phyloP scores from a whole-genome alignment of 805 yeast species.

The Suhomyces pyralidae region DNA sequence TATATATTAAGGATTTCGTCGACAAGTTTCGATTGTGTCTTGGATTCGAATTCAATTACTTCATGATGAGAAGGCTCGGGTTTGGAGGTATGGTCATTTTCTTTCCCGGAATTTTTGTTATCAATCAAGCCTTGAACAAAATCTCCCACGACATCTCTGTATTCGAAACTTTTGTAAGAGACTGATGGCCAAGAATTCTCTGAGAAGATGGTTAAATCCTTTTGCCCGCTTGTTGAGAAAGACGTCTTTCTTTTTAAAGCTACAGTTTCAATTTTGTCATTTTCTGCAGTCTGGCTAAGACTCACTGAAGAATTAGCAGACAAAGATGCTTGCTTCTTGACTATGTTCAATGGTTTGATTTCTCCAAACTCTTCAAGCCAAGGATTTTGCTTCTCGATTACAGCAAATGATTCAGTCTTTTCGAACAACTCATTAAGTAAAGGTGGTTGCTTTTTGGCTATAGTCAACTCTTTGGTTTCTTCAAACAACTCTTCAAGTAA shows the following conservation, averaged over 20 bases:
- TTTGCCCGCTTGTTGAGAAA: background rate
- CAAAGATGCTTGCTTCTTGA: background rate
- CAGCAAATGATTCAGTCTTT: too few relatives aligned
- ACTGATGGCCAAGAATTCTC: background rate
- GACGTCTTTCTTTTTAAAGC: background rate
- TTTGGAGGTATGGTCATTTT: background rate
- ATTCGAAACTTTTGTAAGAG: background rate
- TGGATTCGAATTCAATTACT: too few relatives aligned
- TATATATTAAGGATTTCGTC: background rate
- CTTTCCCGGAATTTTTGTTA: background rate
- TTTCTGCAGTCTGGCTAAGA: background rate
- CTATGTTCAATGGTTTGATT: background rate
- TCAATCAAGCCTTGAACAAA: background rate
- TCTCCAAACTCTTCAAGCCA: background rate
- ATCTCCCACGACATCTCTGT: background rate
- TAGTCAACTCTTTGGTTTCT: background rate
- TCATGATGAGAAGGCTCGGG: background rate
- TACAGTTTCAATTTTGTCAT: background rate
- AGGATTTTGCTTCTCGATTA: background rate
- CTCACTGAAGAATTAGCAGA: background rate
- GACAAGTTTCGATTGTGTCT: background rate
- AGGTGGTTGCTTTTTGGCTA: background rate
- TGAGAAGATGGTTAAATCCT: background rate
- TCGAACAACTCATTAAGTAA: background rate
- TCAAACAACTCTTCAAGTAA: background rate